Evolutionary conservation across 192 early-diverging fungal species (phyloP).

Genomic region (Chytriomyces confervae): DNA sequence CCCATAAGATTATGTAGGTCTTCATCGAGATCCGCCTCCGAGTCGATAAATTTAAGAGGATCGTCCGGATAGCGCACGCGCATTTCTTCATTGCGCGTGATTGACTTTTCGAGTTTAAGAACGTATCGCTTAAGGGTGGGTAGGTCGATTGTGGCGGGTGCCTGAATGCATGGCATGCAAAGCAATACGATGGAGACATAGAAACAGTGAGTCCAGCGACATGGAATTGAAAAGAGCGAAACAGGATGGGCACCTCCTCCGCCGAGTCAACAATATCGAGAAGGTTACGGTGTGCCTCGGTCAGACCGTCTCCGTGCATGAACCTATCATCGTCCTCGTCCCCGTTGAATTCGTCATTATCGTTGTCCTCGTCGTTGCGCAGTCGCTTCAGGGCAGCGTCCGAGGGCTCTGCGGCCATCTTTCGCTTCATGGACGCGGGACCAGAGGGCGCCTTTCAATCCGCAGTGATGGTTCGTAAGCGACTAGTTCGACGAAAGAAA

Average conservation of each 20-base stretch:
- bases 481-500: constrained; percentile 31
- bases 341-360: constrained; percentile 12
- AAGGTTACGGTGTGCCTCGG: constrained; percentile 75
- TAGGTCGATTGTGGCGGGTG: constrained; percentile 68
- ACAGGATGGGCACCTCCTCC: constrained; percentile 64
- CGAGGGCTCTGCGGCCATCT: constrained; percentile 30
- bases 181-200: not conserved
- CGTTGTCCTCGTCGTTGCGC: constrained; percentile 40
- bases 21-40: constrained; percentile 93
- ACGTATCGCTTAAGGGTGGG: constrained; percentile 75
- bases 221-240: no score
- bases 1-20: constrained; percentile 79
- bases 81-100: constrained; percentile 87
- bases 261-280: constrained; percentile 83
- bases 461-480: constrained; percentile 57
- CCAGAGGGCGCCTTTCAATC: constrained; percentile 40
- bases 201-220: not conserved
- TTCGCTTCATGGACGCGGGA: constrained; percentile 23
- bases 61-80: constrained; percentile 80
- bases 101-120: constrained; percentile 80
- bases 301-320: constrained; percentile 85
- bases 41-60: constrained; percentile 87
- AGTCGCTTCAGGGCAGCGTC: constrained; percentile 39
- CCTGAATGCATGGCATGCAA: constrained; percentile 1
- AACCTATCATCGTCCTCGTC: constrained; percentile 74